Percentiles rank a stretch among this genome's conserved stretches.
Conservation (phyloP, 768 basidiomycete genomes). For the Macrolepiota fuliginosa region DNA sequence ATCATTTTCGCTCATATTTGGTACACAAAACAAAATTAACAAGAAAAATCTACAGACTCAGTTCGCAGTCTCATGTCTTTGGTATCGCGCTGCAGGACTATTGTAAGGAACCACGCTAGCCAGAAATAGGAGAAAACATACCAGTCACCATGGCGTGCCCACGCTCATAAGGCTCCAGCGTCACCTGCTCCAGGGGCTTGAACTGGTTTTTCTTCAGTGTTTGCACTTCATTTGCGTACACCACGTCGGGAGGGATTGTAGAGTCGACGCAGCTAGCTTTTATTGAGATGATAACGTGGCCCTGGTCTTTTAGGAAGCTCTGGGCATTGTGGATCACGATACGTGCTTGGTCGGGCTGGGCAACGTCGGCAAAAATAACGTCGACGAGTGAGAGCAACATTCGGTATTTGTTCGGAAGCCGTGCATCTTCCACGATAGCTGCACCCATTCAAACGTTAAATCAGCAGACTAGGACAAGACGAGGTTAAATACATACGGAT, state of each 20-base stretch:
- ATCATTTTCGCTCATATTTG: neutral
- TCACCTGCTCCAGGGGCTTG: constrained; percentile 95
- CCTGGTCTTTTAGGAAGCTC: constrained; percentile 92
- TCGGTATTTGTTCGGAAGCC: constrained; percentile 93
- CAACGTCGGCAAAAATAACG: constrained; percentile 97
- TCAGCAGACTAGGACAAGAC: neutral
- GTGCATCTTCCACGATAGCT: constrained; percentile 98
- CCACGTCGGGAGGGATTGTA: constrained; percentile 83
- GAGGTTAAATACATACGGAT: constrained; percentile 65
- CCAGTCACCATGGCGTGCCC: constrained; percentile 91
- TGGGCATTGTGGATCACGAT: constrained; percentile 93
- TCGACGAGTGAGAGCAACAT: constrained; percentile 96
- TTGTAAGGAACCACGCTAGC: constrained; percentile 47
- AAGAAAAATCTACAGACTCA: constrained; percentile 7
- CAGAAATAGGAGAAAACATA: constrained; percentile 36
- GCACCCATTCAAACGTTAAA: neutral
- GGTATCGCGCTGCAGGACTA: constrained; percentile 20
- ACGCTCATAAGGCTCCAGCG: constrained; percentile 89
- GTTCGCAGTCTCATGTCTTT: constrained; percentile 21
- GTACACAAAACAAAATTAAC: neutral
- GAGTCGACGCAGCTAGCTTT: constrained; percentile 99
- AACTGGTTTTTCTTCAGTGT: constrained; percentile 73
- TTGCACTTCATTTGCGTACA: constrained; percentile 88
- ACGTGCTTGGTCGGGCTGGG: constrained; percentile 98
- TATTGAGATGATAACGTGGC: constrained; percentile 94